Evolutionary conservation across 495 filamentous ascomycete genomes (phyloP).

Genomic region (Trichoderma erinaceum): DNA sequence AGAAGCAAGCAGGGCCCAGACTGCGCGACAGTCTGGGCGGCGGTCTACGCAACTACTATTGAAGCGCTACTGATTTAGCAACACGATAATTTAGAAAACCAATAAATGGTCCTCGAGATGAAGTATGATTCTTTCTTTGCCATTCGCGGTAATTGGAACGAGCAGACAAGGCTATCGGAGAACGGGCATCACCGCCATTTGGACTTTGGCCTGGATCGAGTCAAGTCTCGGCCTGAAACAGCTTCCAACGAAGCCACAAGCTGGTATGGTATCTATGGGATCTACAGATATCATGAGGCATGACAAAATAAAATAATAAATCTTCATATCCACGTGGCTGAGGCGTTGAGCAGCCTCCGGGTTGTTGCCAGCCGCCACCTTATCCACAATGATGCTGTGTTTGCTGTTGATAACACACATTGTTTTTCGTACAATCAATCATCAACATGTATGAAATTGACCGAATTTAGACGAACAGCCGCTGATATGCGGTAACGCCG

Average conservation of each 20-base stretch:
- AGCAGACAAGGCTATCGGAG: background rate
- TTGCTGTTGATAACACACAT: background rate
- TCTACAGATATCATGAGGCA: no score
- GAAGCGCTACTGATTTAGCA: background rate
- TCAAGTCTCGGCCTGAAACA: no score
- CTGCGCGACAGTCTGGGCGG: background rate
- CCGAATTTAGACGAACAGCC: conserved; percentile 8
- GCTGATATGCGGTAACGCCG: background rate
- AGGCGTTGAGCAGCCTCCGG: no score
- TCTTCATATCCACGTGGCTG: no score
- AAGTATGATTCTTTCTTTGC: background rate
- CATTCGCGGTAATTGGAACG: background rate
- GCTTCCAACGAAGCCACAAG: no score
- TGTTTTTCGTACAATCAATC: background rate
- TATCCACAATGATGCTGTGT: background rate
- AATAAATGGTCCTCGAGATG: background rate
- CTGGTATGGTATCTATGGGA: no score
- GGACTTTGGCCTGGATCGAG: no score
- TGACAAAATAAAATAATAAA: no score
- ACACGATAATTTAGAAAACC: background rate
- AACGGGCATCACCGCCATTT: no score
- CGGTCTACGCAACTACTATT: background rate
- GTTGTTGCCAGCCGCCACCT: no score
- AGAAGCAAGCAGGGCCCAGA: background rate
- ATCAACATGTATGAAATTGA: background rate